A percentile compares a stretch with the other conserved stretches of the same genome.
phyloP scores from a whole-genome alignment of 371 early-diverging fungal genomes.

The Smittium culicis region DNA sequence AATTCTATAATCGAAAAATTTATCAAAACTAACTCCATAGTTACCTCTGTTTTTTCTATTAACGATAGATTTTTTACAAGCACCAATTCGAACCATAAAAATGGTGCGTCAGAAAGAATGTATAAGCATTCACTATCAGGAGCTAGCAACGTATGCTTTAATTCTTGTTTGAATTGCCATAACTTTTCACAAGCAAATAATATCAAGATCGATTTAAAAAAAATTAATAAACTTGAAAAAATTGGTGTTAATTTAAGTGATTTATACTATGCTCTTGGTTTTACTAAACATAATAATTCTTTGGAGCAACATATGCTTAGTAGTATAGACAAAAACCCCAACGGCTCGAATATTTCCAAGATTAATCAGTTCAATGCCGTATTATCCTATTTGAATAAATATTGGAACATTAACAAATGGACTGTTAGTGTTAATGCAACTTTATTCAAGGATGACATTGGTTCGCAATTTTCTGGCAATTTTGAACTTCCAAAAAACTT shows the following conservation, averaged over 20 bases:
- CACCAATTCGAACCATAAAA: background rate
- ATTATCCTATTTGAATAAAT: background rate
- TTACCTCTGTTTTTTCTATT: background rate
- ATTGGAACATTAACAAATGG: slow-evolving; percentile 7
- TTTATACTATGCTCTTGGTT: background rate
- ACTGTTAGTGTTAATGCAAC: background rate
- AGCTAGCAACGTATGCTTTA: background rate
- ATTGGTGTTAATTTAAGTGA: background rate
- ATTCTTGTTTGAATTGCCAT: background rate
- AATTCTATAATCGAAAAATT: slow-evolving; percentile 49
- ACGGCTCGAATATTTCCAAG: background rate
- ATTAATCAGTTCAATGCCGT: background rate
- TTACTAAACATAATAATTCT: too few species aligned
- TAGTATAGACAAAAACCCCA: background rate
- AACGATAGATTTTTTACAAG: background rate
- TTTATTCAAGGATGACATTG: background rate
- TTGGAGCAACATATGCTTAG: too few species aligned
- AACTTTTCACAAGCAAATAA: background rate
- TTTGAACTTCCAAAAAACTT: background rate
- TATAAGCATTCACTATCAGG: too few species aligned
- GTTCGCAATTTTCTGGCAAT: background rate
- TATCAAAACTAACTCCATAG: background rate
- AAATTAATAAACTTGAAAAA: background rate
- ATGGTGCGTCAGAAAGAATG: background rate
- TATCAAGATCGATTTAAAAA: background rate